Base-by-base conservation (phyloP, 106 monocot species). In the Dendrobium officinale region DNA sequence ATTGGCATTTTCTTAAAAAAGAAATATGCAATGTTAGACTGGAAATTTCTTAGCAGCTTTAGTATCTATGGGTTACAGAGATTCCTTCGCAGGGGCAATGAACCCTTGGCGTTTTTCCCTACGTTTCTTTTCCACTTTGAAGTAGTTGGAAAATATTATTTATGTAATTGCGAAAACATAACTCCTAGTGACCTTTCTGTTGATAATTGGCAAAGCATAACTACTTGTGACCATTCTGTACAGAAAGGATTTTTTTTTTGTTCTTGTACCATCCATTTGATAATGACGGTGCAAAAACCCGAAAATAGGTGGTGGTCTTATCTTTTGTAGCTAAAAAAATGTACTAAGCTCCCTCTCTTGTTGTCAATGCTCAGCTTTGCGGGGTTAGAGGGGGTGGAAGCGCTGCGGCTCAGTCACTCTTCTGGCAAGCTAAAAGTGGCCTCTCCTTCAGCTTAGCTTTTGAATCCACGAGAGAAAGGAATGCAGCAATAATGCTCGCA, bases 401-500 rank as follows among this genome's bases (percentile, higher is more conserved):
- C 81, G 88, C 88, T 77, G 88, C 90, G 47, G 79, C 85, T 79
- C 84, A 85, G 41, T 59, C 93, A 43, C 43, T 93, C 49, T 93
- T 93, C 77, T 93, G 93, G 93, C 90, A 90, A 82, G 80, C 87
- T 45, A 90, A 48, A 78, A 87, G 42, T 67, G 84, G 85, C 19
- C 80, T 82, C 42, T 87, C 87, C 42, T 93, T 85, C 73, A 87
- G 83, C 8, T n/a, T 93, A 72, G 93, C 85, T 43, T 93, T 93
- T 83, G 90, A 93, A 83, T 85, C 90, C 9, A 81, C 85, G 29
- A 86, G 93, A 80, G 88, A 93, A 73, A 81, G 93, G 78, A 93
- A 93, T 81, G 90, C 87, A 33, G 93, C 93, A 48, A 83, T 93
- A 40, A 88, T 93, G 83, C 86, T 93, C 33, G 93, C 90, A n/a